A percentile compares a stretch with the other conserved stretches of the same genome.
phyloP scores from a whole-genome alignment of 345 rosid species.

The Hypericum perforatum region DNA sequence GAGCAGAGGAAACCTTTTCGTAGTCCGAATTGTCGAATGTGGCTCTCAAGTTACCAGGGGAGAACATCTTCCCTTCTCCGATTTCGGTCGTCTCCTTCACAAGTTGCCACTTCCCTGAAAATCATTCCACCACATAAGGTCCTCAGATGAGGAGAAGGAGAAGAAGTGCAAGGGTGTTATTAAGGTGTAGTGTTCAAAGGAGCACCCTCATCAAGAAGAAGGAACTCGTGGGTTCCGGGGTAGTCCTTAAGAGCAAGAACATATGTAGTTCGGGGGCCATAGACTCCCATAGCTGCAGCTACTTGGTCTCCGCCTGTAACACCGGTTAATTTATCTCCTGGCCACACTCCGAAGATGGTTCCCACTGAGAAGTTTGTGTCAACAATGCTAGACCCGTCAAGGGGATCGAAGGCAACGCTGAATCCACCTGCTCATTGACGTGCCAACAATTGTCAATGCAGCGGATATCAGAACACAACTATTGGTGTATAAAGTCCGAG shows the following conservation, averaged over 20 bases:
- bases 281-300: slow-evolving; percentile 93
- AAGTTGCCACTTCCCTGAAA: slow-evolving; percentile 87
- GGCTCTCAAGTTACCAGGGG: slow-evolving; percentile 97
- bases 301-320: slow-evolving; percentile 76
- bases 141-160: too few species aligned
- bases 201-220: slow-evolving; percentile 95
- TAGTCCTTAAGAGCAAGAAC: slow-evolving; percentile 70
- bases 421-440: slow-evolving; percentile 51
- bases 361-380: slow-evolving; percentile 10
- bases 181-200: neutral
- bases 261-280: slow-evolving; percentile 89
- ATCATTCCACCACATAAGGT: slow-evolving; percentile 8
- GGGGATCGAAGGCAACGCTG: slow-evolving; percentile 89
- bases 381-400: slow-evolving; percentile 71
- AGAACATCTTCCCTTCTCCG: slow-evolving; percentile 82
- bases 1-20: slow-evolving; percentile 38
- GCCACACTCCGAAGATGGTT: slow-evolving; percentile 98
- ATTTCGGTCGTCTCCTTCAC: slow-evolving; percentile 88
- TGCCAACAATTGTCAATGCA: neutral
- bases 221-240: slow-evolving; percentile 96
- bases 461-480: too few species aligned
- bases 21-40: slow-evolving; percentile 82
- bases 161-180: neutral
- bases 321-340: slow-evolving; percentile 87
- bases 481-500: too few species aligned